phyloP scores from a whole-genome alignment of 305 asterid species.

The Solanum hybrid region DNA sequence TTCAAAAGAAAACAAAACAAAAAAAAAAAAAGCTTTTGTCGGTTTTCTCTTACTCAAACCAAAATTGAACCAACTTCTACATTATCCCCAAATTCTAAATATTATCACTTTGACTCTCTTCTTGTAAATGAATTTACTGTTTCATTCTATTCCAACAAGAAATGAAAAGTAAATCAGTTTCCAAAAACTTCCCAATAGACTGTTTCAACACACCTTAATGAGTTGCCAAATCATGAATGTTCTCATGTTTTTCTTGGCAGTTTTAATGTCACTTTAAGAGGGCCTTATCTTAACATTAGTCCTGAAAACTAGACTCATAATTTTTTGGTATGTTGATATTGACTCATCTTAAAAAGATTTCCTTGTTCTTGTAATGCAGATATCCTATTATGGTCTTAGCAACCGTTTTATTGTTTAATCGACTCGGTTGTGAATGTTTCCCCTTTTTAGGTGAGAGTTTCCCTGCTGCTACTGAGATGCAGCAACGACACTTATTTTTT shows the following conservation, averaged over 20 bases:
- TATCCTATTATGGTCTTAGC: neutral
- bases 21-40: no score
- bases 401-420: neutral
- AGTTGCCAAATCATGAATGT: neutral
- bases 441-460: neutral
- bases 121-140: neutral
- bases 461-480: neutral
- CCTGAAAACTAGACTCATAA: neutral
- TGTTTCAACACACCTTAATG: neutral
- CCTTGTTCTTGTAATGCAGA: neutral
- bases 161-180: neutral
- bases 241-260: neutral
- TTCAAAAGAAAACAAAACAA: neutral
- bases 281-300: neutral
- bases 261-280: neutral
- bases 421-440: neutral
- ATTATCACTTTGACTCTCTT: neutral
- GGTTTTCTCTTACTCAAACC: neutral
- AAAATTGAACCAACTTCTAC: neutral
- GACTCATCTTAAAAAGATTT: no score
- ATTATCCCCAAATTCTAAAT: neutral
- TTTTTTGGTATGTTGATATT: no score
- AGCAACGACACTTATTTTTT: no score
- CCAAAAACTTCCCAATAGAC: neutral
- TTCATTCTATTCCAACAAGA: neutral